Evolutionary conservation across 352 stramenopile genomes (phyloP).

Genomic region (Achlya hypogyna): DNA sequence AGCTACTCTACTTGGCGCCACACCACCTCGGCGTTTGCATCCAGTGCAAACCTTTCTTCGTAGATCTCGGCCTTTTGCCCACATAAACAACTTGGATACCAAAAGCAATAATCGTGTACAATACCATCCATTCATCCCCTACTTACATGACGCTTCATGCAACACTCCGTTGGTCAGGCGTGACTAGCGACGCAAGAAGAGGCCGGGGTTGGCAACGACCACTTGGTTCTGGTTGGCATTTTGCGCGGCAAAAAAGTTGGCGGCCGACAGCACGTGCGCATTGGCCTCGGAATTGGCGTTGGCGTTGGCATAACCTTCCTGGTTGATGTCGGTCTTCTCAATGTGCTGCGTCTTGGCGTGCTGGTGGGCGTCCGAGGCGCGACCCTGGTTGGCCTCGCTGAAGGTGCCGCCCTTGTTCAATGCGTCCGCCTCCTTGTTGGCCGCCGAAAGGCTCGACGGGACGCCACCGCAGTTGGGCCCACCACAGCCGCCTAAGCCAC

Average conservation of each 20-base stretch:
- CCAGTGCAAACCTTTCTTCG: neutral
- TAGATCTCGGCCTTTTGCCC: neutral
- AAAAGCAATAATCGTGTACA: too few species aligned
- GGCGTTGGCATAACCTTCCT: neutral
- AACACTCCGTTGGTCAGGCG: too few species aligned
- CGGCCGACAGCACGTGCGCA: neutral
- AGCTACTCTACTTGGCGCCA: conserved; percentile 1
- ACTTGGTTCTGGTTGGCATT: neutral
- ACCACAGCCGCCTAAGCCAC: neutral
- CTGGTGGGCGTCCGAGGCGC: neutral
- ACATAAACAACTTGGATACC: neutral
- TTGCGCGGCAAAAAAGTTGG: conserved; percentile 7
- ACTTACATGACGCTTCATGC: too few species aligned
- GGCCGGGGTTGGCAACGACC: neutral
- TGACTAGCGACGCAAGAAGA: too few species aligned
- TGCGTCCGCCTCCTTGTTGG: neutral
- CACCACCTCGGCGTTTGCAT: neutral
- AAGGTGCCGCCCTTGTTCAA: neutral
- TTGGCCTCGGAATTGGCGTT: conserved; percentile 9
- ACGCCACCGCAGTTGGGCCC: neutral
- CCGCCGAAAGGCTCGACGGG: neutral
- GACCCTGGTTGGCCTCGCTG: conserved; percentile 3
- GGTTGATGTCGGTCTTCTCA: neutral
- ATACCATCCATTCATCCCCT: too few species aligned
- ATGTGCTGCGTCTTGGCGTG: neutral